These are phyloP conservation scores for Isabelozyma rhagii DNA, from an alignment of 805 yeast genomes.

Conservation along the genomic window DNA sequence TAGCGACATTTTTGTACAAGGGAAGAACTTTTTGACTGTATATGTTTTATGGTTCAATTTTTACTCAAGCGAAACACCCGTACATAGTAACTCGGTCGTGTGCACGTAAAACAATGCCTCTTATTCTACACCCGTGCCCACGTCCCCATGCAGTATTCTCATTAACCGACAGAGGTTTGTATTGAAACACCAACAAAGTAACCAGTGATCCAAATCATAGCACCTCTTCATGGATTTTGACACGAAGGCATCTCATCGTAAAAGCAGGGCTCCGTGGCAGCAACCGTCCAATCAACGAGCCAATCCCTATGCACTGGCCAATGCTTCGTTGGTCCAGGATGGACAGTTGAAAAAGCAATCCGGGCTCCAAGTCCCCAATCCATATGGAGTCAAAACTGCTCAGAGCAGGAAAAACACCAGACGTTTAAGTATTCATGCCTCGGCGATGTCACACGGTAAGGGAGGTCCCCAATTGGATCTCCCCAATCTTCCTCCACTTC, in stretches of 20 bases:
- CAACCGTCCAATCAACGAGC: slow-evolving; percentile 8
- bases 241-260: slow-evolving; percentile 28
- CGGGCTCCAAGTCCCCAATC: slow-evolving; percentile 12
- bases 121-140: neutral
- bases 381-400: slow-evolving; percentile 5
- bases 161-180: neutral
- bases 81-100: too few species aligned
- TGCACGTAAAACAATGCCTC: too few species aligned
- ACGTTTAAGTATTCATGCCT: slow-evolving; percentile 35
- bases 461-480: slow-evolving; percentile 20
- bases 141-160: neutral
- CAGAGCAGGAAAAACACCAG: slow-evolving; percentile 19
- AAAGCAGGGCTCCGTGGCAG: slow-evolving; percentile 45
- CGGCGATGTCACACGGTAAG: slow-evolving; percentile 31
- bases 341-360: neutral
- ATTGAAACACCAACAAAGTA: neutral
- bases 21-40: neutral
- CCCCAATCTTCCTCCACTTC: slow-evolving; percentile 29
- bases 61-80: too few species aligned
- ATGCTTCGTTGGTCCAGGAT: slow-evolving; percentile 5
- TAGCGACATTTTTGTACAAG: slow-evolving; percentile 57
- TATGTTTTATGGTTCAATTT: too few species aligned
- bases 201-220: neutral
- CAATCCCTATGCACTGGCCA: slow-evolving; percentile 28
- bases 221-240: slow-evolving; percentile 25